Evolutionary conservation across 2,329 filamentous ascomycete genomes (phyloP).

Genomic region (Pseudogymnoascus sp.): DNA sequence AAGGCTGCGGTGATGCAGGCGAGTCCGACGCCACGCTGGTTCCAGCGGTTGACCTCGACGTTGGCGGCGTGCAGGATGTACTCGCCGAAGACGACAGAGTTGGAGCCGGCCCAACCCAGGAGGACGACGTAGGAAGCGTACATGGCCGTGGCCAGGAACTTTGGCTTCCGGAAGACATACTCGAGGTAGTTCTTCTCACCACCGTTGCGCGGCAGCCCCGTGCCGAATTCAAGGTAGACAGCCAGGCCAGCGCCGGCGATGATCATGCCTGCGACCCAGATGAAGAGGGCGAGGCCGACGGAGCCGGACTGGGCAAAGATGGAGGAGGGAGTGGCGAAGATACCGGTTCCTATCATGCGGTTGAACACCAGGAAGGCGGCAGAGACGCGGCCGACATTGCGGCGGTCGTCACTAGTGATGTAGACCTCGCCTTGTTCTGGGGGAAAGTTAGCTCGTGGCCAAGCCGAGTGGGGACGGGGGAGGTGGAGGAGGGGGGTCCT

Average conservation of each 20-base stretch:
- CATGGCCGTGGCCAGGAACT: slow-evolving; percentile 52
- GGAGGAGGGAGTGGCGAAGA: slow-evolving; percentile 54
- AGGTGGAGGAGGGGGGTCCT: background rate
- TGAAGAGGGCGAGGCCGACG: slow-evolving; percentile 53
- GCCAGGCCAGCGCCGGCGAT: slow-evolving; percentile 55
- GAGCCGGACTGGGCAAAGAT: slow-evolving; percentile 51
- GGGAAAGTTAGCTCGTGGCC: background rate
- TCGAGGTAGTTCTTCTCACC: slow-evolving; percentile 63
- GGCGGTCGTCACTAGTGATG: slow-evolving; percentile 26
- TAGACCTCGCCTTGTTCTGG: slow-evolving; percentile 9
- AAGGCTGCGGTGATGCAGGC: slow-evolving; percentile 58
- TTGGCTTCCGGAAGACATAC: slow-evolving; percentile 52
- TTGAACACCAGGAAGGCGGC: slow-evolving; percentile 56
- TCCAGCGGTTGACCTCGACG: slow-evolving; percentile 56
- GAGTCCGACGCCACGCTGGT: slow-evolving; percentile 58
- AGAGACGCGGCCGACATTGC: slow-evolving; percentile 47
- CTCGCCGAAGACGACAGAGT: slow-evolving; percentile 62
- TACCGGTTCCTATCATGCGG: slow-evolving; percentile 58
- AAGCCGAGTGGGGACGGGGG: background rate
- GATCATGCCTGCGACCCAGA: slow-evolving; percentile 55
- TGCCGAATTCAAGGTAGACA: slow-evolving; percentile 61
- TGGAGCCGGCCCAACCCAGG: slow-evolving; percentile 57
- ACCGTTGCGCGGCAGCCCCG: slow-evolving; percentile 55
- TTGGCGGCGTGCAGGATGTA: slow-evolving; percentile 60
- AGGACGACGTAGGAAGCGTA: slow-evolving; percentile 56